phyloP scores from a whole-genome alignment of 768 basidiomycete species.

The Agaricus subrufescens region DNA sequence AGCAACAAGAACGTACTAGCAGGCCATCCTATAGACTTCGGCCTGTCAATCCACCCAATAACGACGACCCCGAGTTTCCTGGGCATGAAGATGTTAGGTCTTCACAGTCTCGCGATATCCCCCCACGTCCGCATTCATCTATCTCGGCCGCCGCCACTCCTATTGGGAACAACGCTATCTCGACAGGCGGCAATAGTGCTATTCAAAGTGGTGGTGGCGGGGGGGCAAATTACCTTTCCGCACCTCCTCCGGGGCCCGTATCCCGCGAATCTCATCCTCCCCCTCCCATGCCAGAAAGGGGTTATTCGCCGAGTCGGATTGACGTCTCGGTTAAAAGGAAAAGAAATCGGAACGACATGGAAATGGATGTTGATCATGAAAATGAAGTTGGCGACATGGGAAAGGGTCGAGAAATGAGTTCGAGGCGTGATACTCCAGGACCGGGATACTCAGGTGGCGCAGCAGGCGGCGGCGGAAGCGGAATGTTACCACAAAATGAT shows the following conservation, averaged over 20 bases:
- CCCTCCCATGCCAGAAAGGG: conserved; percentile 30
- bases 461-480: conserved; percentile 22
- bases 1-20: conserved; percentile 30
- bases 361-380: conserved; percentile 46
- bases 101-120: conserved; percentile 20
- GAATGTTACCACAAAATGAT: conserved; percentile 24
- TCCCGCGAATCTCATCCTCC: background rate
- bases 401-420: background rate
- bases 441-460: conserved; percentile 16
- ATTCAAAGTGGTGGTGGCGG: conserved; percentile 20
- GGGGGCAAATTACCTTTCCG: conserved; percentile 22
- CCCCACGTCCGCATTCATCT: background rate
- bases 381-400: conserved; percentile 33
- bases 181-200: conserved; percentile 13
- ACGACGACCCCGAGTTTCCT: conserved; percentile 47
- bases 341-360: conserved; percentile 56
- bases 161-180: conserved; percentile 24
- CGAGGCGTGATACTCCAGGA: conserved; percentile 1
- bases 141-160: background rate
- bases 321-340: conserved; percentile 40
- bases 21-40: conserved; percentile 47
- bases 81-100: conserved; percentile 48
- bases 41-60: conserved; percentile 35
- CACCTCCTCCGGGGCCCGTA: conserved; percentile 1
- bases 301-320: conserved; percentile 25